Percentiles rank a stretch among this genome's conserved stretches.
Conservation (phyloP, 1,284 basidiomycete species). For the Leccinum glutinopallens region DNA sequence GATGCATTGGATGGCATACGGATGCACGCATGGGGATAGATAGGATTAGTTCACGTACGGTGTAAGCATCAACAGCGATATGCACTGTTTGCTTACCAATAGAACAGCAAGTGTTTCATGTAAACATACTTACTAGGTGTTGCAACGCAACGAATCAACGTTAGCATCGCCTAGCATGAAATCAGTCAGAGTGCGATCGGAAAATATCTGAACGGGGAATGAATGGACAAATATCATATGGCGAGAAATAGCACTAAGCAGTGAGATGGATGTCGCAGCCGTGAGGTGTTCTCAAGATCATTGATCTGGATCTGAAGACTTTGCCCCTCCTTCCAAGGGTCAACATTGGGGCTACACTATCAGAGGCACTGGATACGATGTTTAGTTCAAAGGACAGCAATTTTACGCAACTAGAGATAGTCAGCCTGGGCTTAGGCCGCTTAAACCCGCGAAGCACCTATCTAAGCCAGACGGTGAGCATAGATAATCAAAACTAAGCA, state of each 20-base stretch:
- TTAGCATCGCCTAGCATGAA: background rate
- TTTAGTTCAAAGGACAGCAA: background rate
- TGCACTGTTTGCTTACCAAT: background rate
- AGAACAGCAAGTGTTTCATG: background rate
- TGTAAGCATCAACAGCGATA: background rate
- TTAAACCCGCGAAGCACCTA: background rate
- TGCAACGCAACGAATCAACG: background rate
- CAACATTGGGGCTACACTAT: background rate
- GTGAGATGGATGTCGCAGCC: background rate
- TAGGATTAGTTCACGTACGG: background rate
- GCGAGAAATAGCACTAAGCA: background rate
- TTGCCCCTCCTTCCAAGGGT: background rate
- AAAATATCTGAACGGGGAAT: background rate
- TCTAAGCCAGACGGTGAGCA: background rate
- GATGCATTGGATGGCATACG: background rate
- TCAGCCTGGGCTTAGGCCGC: background rate
- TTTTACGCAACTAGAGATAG: background rate
- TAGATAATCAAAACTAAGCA: background rate
- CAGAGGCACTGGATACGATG: background rate
- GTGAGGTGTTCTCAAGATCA: background rate
- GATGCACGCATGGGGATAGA: background rate
- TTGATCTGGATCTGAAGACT: background rate
- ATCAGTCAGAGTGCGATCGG: background rate
- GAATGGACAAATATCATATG: background rate
- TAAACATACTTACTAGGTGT: background rate